These are phyloP conservation scores for Plasmodium adleri DNA, from an alignment of 169 alveolate species.

Conservation along the genomic window DNA sequence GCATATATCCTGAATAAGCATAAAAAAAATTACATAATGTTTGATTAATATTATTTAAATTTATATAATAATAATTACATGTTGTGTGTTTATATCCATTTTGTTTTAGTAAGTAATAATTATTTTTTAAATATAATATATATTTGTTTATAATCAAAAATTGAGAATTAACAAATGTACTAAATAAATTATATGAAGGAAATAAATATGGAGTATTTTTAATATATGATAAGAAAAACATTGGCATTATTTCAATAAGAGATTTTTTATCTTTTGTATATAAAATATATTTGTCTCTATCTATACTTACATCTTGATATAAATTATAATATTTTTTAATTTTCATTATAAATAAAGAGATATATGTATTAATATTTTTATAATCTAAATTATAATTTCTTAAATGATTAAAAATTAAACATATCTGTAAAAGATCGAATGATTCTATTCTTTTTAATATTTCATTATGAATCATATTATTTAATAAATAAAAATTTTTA, in stretches of 20 bases:
- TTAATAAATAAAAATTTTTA: background rate
- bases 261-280: slow-evolving; percentile 24
- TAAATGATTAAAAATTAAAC: slow-evolving; percentile 37
- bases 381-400: slow-evolving; percentile 20
- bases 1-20: slow-evolving; percentile 34
- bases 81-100: background rate
- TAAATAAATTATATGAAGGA: slow-evolving; percentile 26
- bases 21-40: slow-evolving; percentile 48
- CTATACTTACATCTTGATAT: slow-evolving; percentile 4
- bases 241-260: slow-evolving; percentile 48
- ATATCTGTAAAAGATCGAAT: slow-evolving; percentile 39
- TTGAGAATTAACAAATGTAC: slow-evolving; percentile 20
- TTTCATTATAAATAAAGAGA: slow-evolving; percentile 34
- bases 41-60: slow-evolving; percentile 24
- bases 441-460: slow-evolving; percentile 28
- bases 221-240: slow-evolving; percentile 61
- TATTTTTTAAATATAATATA: slow-evolving; percentile 17
- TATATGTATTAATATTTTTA: background rate
- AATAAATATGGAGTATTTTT: slow-evolving; percentile 16
- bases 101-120: slow-evolving; percentile 6
- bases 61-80: background rate
- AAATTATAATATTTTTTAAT: slow-evolving; percentile 25
- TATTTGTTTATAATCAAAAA: slow-evolving; percentile 18
- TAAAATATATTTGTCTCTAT: slow-evolving; percentile 40
- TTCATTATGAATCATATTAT: slow-evolving; percentile 26